Evolutionary conservation across 208 protist species (phyloP).

Genomic region (Leishmania amazonensis): DNA sequence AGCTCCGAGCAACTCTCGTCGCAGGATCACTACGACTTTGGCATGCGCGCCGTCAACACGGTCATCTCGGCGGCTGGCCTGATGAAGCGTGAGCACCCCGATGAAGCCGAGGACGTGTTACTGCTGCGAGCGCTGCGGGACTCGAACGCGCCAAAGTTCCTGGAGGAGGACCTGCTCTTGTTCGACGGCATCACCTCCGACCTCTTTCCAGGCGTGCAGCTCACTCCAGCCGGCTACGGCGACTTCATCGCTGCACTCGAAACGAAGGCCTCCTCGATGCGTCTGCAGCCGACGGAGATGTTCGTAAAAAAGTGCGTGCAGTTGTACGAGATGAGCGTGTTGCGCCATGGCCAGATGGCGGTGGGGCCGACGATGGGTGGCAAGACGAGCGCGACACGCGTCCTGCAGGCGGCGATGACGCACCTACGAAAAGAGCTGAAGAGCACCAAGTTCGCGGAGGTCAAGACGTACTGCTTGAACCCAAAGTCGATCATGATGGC

Average conservation of each 20-base stretch:
- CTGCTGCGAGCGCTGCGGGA: slow-evolving; percentile 95
- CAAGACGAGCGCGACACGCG: slow-evolving; percentile 91
- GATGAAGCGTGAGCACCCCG: slow-evolving; percentile 94
- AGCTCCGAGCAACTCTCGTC: slow-evolving; percentile 98
- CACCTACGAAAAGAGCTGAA: slow-evolving; percentile 66
- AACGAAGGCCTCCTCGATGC: slow-evolving; percentile 61
- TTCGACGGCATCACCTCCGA: slow-evolving; percentile 98
- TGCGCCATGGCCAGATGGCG: slow-evolving; percentile 98
- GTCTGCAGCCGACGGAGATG: slow-evolving; percentile 93
- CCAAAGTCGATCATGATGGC: slow-evolving; percentile 98
- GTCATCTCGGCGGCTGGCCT: slow-evolving; percentile 97
- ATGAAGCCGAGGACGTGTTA: slow-evolving; percentile 94
- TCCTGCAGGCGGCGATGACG: slow-evolving; percentile 90
- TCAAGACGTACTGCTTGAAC: slow-evolving; percentile 93
- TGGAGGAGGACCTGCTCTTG: slow-evolving; percentile 92
- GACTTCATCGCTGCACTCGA: slow-evolving; percentile 81
- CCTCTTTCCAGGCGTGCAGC: slow-evolving; percentile 96
- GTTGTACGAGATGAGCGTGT: slow-evolving; percentile 97
- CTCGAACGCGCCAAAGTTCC: slow-evolving; percentile 98
- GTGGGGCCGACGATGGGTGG: slow-evolving; percentile 97
- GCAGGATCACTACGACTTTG: slow-evolving; percentile 99
- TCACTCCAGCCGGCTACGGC: slow-evolving; percentile 93
- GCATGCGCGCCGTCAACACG: slow-evolving; percentile 98
- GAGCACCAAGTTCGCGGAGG: slow-evolving; percentile 81
- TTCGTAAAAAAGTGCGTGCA: slow-evolving; percentile 98